Evolutionary conservation across 257 asterid genomes (phyloP).

Genomic region (Cruciata laevipes): DNA sequence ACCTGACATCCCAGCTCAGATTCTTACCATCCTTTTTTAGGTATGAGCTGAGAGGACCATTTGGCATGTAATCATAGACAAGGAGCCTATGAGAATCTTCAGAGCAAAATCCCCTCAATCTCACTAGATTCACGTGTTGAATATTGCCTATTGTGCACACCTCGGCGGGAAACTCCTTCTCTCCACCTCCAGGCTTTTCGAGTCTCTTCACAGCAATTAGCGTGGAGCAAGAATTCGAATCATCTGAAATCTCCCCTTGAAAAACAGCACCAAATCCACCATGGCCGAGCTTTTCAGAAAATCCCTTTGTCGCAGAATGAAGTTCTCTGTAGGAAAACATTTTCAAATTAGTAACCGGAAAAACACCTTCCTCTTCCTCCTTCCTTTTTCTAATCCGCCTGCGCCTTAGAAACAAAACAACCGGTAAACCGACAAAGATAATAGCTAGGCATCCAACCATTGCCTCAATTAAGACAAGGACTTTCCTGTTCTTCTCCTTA

Average conservation of each 20-base stretch:
- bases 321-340: slow-evolving; percentile 68
- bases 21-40: slow-evolving; percentile 39
- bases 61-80: slow-evolving; percentile 79
- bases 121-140: slow-evolving; percentile 74
- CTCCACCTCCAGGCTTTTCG: slow-evolving; percentile 73
- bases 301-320: slow-evolving; percentile 58
- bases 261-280: slow-evolving; percentile 87
- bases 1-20: slow-evolving; percentile 64
- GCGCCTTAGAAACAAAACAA: slow-evolving; percentile 37
- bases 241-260: slow-evolving; percentile 48
- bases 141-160: slow-evolving; percentile 74
- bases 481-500: slow-evolving; percentile 25
- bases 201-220: slow-evolving; percentile 72
- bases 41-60: slow-evolving; percentile 63
- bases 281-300: slow-evolving; percentile 75
- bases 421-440: slow-evolving; percentile 28
- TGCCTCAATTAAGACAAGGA: slow-evolving; percentile 31
- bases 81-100: slow-evolving; percentile 67
- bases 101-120: slow-evolving; percentile 70
- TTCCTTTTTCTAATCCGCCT: slow-evolving; percentile 27
- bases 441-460: slow-evolving; percentile 42
- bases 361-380: slow-evolving; percentile 37
- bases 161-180: slow-evolving; percentile 74
- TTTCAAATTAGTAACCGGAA: slow-evolving; percentile 50
- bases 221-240: slow-evolving; percentile 18